Percentiles rank a stretch among this genome's conserved stretches.
Conservation (phyloP, 106 monocot genomes). For the Ottelia alismoides region DNA sequence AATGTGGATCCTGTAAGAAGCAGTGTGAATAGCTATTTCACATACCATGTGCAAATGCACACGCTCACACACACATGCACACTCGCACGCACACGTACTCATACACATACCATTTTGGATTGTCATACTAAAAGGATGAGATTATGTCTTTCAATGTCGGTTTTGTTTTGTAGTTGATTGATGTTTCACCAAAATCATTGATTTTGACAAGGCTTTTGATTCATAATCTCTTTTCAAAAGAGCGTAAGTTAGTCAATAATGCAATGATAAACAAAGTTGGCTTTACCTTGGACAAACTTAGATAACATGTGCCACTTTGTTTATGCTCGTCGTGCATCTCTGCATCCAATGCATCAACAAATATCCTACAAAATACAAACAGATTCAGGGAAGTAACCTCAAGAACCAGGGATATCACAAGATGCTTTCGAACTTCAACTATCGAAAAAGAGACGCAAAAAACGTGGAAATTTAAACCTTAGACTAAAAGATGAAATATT, state of each 20-base stretch:
- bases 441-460: not conserved
- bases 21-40: not conserved
- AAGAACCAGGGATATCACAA: not conserved
- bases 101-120: not conserved
- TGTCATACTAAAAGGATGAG: no score
- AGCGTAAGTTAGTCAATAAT: no score
- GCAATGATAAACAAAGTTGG: no score
- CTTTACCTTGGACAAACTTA: conserved; percentile 49
- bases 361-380: conserved; percentile 38
- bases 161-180: not conserved
- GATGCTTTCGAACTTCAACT: no score
- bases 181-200: not conserved
- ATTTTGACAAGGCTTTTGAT: no score
- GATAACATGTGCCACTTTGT: conserved; percentile 41
- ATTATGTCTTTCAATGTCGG: not conserved
- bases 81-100: no score
- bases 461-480: not conserved
- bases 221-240: no score
- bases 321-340: conserved; percentile 57
- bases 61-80: not conserved
- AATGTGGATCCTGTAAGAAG: conserved; percentile 45
- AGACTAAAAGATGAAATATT: not conserved
- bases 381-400: not conserved
- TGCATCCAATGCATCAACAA: conserved; percentile 69
- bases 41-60: not conserved